Evolutionary conservation across 306 rosid genomes (phyloP).

Genomic region (Canavalia ensiformis): DNA sequence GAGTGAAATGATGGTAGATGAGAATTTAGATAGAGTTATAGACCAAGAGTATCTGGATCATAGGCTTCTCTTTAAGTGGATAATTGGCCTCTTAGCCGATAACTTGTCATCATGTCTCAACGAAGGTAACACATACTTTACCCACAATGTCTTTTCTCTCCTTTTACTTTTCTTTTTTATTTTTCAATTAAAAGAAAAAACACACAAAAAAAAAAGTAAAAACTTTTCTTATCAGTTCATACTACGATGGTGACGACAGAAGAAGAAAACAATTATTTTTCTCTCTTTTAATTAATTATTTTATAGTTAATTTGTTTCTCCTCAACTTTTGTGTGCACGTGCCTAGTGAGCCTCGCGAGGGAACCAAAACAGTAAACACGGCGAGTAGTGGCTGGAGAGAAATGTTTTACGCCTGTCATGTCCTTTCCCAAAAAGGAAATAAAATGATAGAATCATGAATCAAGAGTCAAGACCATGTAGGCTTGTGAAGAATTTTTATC

Average conservation of each 20-base stretch:
- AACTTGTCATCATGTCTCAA: constrained; percentile 63
- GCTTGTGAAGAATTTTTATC: not conserved
- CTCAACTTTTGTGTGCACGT: not conserved
- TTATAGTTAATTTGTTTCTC: not conserved
- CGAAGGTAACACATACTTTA: constrained; percentile 51
- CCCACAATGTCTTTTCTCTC: constrained; percentile 35
- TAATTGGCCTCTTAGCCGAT: constrained; percentile 60
- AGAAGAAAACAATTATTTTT: not conserved
- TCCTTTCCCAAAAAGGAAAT: constrained; percentile 16
- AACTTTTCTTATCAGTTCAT: no score
- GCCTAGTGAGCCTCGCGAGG: not conserved
- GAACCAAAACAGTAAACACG: not conserved
- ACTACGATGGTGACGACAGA: not conserved
- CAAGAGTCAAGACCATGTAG: not conserved
- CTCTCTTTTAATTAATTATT: not conserved
- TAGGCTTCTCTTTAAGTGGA: constrained; percentile 61
- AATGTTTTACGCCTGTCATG: not conserved
- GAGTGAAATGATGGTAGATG: constrained; percentile 60
- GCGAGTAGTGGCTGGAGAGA: no score
- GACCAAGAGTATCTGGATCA: constrained; percentile 19
- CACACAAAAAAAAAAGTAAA: no score
- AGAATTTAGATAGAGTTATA: constrained; percentile 52
- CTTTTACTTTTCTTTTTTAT: constrained; percentile 2
- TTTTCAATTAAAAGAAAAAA: not conserved
- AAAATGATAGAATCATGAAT: not conserved